These are phyloP conservation scores for Pharus latifolius DNA, from an alignment of 176 grass and related monocot genomes.

Conservation along the genomic window DNA sequence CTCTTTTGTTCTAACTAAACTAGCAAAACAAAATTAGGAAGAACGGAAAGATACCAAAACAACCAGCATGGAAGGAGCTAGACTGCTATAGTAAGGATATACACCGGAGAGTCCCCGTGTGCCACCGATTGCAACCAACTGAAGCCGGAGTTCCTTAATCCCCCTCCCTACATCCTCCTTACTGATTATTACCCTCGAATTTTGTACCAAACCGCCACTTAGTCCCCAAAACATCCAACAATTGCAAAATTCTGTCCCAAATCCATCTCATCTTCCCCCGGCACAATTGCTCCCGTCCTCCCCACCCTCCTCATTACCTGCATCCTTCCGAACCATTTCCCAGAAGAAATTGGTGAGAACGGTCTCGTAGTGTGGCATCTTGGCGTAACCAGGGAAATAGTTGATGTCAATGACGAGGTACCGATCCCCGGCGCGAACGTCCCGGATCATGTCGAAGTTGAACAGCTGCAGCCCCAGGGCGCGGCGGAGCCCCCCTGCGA, in stretches of 20 bases:
- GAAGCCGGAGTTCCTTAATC: neutral
- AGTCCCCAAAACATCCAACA: conserved; percentile 2
- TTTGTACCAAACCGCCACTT: conserved; percentile 5
- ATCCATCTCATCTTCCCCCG: conserved; percentile 21
- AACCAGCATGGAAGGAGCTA: conserved; percentile 26
- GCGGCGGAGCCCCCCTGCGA: conserved; percentile 52
- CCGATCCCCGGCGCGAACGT: conserved; percentile 49
- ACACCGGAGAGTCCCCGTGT: conserved; percentile 17
- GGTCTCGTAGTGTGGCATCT: conserved; percentile 78
- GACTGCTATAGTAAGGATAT: conserved; percentile 52
- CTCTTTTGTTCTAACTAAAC: conserved; percentile 30
- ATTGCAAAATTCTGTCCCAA: conserved; percentile 3
- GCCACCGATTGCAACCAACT: conserved; percentile 12
- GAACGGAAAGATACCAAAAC: conserved; percentile 35
- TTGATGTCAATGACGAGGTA: conserved; percentile 97
- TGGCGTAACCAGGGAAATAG: conserved; percentile 85
- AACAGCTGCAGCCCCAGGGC: conserved; percentile 73
- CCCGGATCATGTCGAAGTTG: conserved; percentile 92
- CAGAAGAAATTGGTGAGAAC: conserved; percentile 75
- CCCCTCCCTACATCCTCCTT: neutral
- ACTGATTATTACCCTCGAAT: conserved; percentile 17
- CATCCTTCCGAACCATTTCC: conserved; percentile 46
- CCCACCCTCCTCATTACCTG: conserved; percentile 7
- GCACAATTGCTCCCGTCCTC: neutral
- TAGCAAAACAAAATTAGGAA: conserved; percentile 26